Evolutionary conservation across 208 protist genomes (phyloP), one percentile per base, ranked within the genome.

Genomic region (Borovskyia barvae): DNA sequence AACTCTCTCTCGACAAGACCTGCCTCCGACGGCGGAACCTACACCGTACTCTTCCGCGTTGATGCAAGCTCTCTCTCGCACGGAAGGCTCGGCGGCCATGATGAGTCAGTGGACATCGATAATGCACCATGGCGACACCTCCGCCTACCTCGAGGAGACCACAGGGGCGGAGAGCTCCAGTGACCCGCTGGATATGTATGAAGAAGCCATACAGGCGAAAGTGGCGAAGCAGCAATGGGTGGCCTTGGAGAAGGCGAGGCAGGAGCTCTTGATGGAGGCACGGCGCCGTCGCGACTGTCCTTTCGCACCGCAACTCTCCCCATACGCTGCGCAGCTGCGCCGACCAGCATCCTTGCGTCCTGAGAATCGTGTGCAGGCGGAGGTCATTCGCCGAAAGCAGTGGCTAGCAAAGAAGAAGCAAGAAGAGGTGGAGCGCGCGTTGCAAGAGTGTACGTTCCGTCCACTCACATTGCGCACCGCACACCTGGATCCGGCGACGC

Each of bases 161-260:
- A 14, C 8, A 3, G 47, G 40, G 8, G 53, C 53, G 2, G 26
- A 36, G 30, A 59, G 47, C 46, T 46, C 53, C 15, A 35, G 32
- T 33, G 61, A 56, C 62, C 41, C 53, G 11, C 55, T 43, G 20
- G 66, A 66, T 52, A 57, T 95, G 24, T 90, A 95, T 64, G 78
- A 86, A 26, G 75, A 87, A 20, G 89, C 65, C 20, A 87, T 90
- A 72, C 62, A 73, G n/a, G 71, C 67, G 14, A 80, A 85, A 58
- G 53, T 95, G 25, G 82, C 78, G 8, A 91, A 90, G 67, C 70
- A 85, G 65, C 86, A 89, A 74, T 95, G 89, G 89, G 60, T 73
- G 9, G 76, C 86, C 20, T 47, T 91, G 40, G 85, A 95, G 72
- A 55, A 70, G 53, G 77, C 82, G 14, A 63, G 85, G 32, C 83